Base-by-base conservation (phyloP, 108 stramenopile genomes). In the Fragilariopsis cylindrus region DNA sequence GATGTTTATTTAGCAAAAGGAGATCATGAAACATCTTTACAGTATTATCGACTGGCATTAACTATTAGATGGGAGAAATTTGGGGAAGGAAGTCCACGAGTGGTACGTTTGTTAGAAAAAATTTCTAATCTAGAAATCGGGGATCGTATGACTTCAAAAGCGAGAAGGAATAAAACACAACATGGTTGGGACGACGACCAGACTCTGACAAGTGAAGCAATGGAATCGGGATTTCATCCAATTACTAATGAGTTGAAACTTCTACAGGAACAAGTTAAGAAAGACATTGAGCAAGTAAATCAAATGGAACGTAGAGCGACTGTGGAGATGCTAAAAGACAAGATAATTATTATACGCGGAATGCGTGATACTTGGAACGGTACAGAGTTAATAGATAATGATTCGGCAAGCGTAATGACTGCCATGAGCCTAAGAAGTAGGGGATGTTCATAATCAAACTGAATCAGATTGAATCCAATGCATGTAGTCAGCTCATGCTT, bases 101-200 rank as follows among this genome's bases (percentile, higher is more conserved):
- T 81, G 19, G 57, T 82, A 12, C 72, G 87, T 4, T 69, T 88
- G 42, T 79, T 88, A 78, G 82, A 88, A 63, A 85, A 88, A 52
- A 81, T 85, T 53, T 83, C 87, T 6, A 65, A 72, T 8, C 53
- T 87, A 40, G 87, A 87, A 64, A 87, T 84, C 57, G 85, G 81
- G 45, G 76, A 77, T 21, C 47, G 49, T 13, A 64, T 73, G 64
- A 43, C 16, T n/a, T 30, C 30, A 30, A 8, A n/a, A 13, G 42
- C 62, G 3, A 60, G n/a, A 60, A 60, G 7, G 58, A 60, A 60
- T 40, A 60, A 60, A 40, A 9, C 19, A 12, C 39, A 21, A 41
- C 30, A 60, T 7, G 13, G 30, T 40, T 40, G 30, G 16, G 57
- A 57, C 48, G 65, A 77, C 56, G 72, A 72, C 71, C 73, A 76